These are phyloP conservation scores for Hypsizygus marmoreus DNA, from an alignment of 768 basidiomycete genomes.

Conservation along the genomic window DNA sequence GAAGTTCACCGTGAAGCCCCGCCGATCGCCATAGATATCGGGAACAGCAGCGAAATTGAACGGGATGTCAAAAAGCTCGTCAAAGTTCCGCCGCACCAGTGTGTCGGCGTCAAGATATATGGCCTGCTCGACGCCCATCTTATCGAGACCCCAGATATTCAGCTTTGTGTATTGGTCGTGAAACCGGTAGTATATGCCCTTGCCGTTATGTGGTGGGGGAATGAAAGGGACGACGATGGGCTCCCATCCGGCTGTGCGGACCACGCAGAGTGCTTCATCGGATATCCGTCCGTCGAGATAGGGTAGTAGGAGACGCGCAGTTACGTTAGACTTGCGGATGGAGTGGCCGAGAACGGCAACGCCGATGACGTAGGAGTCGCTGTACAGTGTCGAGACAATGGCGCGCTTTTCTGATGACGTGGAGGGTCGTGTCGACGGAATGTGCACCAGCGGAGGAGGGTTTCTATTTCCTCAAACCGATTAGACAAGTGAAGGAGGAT, in stretches of 20 bases:
- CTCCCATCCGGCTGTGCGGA: constrained; percentile 39
- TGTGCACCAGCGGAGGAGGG: constrained; percentile 14
- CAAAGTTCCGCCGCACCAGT: constrained; percentile 41
- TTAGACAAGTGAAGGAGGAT: not conserved
- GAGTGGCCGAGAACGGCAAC: constrained; percentile 31
- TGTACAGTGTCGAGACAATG: constrained; percentile 28
- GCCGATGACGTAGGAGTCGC: constrained; percentile 28
- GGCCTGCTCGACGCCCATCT: constrained; percentile 27
- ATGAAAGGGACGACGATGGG: constrained; percentile 35
- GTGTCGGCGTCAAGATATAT: constrained; percentile 48
- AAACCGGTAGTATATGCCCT: constrained; percentile 36
- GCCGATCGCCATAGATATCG: constrained; percentile 32
- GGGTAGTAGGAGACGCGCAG: constrained; percentile 25
- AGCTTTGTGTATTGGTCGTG: constrained; percentile 47
- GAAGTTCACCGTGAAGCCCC: constrained; percentile 37
- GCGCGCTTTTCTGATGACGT: constrained; percentile 17
- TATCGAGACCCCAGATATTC: constrained; percentile 39
- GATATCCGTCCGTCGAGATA: constrained; percentile 37
- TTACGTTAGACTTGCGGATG: constrained; percentile 21
- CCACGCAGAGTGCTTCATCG: constrained; percentile 38
- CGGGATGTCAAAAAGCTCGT: constrained; percentile 45
- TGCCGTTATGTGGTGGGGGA: constrained; percentile 37
- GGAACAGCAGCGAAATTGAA: constrained; percentile 44
- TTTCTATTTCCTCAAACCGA: constrained; percentile 13
- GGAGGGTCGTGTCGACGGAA: not conserved